A percentile compares a stretch with the other conserved stretches of the same genome.
These are phyloP conservation scores for Puccinia novopanici DNA, from an alignment of 1,284 basidiomycete species.

Conservation along the genomic window DNA sequence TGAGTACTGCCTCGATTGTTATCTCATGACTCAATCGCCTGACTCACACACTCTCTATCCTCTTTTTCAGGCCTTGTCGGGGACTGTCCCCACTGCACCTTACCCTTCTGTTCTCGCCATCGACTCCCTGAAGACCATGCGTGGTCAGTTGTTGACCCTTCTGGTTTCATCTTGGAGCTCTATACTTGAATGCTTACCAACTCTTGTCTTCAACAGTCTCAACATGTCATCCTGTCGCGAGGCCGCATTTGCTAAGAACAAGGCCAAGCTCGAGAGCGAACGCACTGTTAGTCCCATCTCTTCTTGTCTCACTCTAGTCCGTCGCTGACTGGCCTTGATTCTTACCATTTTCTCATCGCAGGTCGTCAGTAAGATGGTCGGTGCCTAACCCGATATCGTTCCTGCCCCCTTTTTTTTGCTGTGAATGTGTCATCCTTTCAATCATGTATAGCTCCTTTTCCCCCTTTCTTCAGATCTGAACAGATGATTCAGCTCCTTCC, in stretches of 20 bases:
- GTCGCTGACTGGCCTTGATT: not conserved
- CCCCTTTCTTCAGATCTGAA: not conserved
- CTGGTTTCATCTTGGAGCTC: too few species aligned
- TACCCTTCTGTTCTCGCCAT: slow-evolving; percentile 60
- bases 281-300: slow-evolving; percentile 56
- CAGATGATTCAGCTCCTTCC: not conserved
- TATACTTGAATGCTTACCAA: not conserved
- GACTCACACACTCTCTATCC: not conserved
- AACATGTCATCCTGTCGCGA: slow-evolving; percentile 61
- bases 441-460: not conserved
- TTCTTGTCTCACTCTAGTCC: not conserved
- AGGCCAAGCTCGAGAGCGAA: slow-evolving; percentile 61
- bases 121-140: slow-evolving; percentile 61
- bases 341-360: not conserved
- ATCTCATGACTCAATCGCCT: not conserved
- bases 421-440: not conserved
- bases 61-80: slow-evolving; percentile 57
- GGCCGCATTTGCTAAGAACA: slow-evolving; percentile 62
- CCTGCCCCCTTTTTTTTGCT: not conserved
- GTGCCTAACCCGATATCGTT: slow-evolving; percentile 1
- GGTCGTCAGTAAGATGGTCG: slow-evolving; percentile 48
- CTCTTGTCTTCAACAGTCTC: slow-evolving; percentile 54
- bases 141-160: slow-evolving; percentile 58
- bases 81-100: slow-evolving; percentile 61
- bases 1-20: not conserved